Evolutionary conservation across 495 filamentous ascomycete species (phyloP).

Genomic region (Chaetomium cochliodes): DNA sequence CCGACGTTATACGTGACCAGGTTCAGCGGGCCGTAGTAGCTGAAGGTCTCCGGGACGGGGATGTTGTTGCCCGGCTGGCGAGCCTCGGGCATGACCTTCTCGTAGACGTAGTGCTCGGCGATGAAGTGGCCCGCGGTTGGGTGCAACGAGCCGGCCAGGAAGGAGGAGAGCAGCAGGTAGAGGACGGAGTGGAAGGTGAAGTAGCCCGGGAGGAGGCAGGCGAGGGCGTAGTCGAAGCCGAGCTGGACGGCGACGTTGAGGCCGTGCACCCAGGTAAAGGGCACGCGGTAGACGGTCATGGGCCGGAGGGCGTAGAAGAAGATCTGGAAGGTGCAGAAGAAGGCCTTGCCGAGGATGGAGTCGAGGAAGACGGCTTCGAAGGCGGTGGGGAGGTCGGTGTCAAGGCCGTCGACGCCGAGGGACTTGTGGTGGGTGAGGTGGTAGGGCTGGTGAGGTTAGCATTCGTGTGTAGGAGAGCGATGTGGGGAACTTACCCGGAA

Average conservation of each 20-base stretch:
- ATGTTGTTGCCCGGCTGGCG: slow-evolving; percentile 59
- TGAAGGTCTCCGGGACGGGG: slow-evolving; percentile 89
- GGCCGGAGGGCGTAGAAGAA: slow-evolving; percentile 99
- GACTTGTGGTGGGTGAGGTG: slow-evolving; percentile 99
- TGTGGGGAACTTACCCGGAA: slow-evolving; percentile 61
- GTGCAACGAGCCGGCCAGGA: slow-evolving; percentile 90
- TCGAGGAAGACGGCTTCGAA: slow-evolving; percentile 91
- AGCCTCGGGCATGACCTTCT: slow-evolving; percentile 57
- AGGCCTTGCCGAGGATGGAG: slow-evolving; percentile 95
- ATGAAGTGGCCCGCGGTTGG: slow-evolving; percentile 98
- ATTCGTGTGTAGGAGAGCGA: background rate
- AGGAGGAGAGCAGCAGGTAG: slow-evolving; percentile 83
- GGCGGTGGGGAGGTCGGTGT: slow-evolving; percentile 92
- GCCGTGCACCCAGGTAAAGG: slow-evolving; percentile 80
- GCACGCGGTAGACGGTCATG: slow-evolving; percentile 88
- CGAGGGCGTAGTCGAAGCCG: slow-evolving; percentile 70
- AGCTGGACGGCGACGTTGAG: slow-evolving; percentile 77
- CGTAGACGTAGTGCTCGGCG: slow-evolving; percentile 98
- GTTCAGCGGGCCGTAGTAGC: slow-evolving; percentile 94
- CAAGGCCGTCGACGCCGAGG: slow-evolving; percentile 91
- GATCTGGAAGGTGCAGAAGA: slow-evolving; percentile 99
- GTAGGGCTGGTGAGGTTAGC: slow-evolving; percentile 63
- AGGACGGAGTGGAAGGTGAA: slow-evolving; percentile 60
- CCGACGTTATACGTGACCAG: slow-evolving; percentile 95
- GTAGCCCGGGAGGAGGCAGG: slow-evolving; percentile 43